Base-by-base conservation (phyloP, 768 basidiomycete genomes). In the Suillus subalutaceus region DNA sequence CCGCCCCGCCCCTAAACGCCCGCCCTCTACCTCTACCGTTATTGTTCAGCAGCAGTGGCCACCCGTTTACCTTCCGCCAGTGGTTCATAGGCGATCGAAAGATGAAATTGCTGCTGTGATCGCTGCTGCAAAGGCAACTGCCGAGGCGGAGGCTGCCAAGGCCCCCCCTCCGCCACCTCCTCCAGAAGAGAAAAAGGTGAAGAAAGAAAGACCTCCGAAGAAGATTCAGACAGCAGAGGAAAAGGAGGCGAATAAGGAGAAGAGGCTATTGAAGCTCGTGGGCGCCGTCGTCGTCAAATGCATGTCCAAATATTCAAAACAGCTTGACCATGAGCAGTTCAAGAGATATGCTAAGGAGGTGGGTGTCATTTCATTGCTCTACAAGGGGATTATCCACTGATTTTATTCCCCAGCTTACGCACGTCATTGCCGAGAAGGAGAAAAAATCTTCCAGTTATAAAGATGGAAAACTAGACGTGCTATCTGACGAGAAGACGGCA, bases 341-440 rank as follows among this genome's bases (percentile, higher is more conserved):
- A 99, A 99, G 84, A 90, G 90, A 74, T 89, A 97, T 74, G 97
- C 97, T 3, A 94, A 95, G 75, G 94, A 98, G 87, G 97, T 94
- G 68, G 67, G 85, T 73, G 50, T 13, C n/a, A 4, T 61, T 48
- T n/a, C 63, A 41, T 44, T 59, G 63, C 53, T 43, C n/a, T 63
- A 15, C 46, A 58, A 23, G 12, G 35, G 3, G 44, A 30, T 23
- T 43, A 23, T 38, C 67, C 44, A 63, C 64, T 67, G 23, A 63
- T 60, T 41, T 62, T 30, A 43, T 52, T 62, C 35, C 40, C 32
- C 72, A 97, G 96, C 82, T 97, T 67, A 95, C 95, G 0, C 85
- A 91, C 66, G 75, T 93, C 61, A 91, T 99, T 65, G 84, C 90
- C n/a, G 92, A 96, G 61, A 97, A 97, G 77, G 97, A 99, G 82